Conservation (phyloP, 805 yeast species). For the Lachancea fermentati region DNA sequence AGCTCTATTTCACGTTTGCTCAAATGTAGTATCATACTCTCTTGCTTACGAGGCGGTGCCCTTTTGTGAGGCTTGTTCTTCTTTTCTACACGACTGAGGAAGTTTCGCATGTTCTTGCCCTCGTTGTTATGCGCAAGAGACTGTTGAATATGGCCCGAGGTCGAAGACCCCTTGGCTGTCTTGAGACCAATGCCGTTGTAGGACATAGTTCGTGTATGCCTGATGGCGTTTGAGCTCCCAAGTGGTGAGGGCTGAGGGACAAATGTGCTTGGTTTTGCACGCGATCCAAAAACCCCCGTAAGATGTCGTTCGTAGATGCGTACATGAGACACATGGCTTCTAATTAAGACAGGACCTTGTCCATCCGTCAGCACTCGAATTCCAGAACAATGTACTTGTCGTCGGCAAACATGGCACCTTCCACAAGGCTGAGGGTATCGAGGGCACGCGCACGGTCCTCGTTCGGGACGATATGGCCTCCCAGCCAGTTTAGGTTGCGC, state of each 20-base stretch:
- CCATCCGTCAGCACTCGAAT: constrained; percentile 22
- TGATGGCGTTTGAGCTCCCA: too few relatives aligned
- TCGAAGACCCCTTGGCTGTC: constrained; percentile 32
- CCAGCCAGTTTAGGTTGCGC: constrained; percentile 30
- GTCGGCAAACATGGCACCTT: constrained; percentile 21
- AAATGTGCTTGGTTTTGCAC: too few relatives aligned
- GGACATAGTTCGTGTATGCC: constrained; percentile 17
- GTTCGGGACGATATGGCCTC: constrained; percentile 23
- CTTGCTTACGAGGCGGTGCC: constrained; percentile 5
- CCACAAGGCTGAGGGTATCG: constrained; percentile 4
- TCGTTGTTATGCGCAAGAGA: constrained; percentile 22
- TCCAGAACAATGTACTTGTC: constrained; percentile 27
- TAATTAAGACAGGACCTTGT: neutral
- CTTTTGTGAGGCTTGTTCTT: constrained; percentile 1
- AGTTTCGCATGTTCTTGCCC: constrained; percentile 7
- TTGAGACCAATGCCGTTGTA: constrained; percentile 30
- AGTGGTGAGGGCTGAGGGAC: too few relatives aligned
- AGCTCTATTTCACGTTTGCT: constrained; percentile 25
- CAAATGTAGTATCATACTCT: constrained; percentile 16
- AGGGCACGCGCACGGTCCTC: constrained; percentile 19
- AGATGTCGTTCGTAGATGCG: neutral
- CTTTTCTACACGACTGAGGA: constrained; percentile 9
- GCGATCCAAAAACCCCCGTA: too few relatives aligned
- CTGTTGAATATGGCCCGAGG: constrained; percentile 31
- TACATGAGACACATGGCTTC: too few relatives aligned